Evolutionary conservation across 1,284 basidiomycete species (phyloP), one percentile per base, ranked within the genome.

Genomic region (Hymenochaete sp.): DNA sequence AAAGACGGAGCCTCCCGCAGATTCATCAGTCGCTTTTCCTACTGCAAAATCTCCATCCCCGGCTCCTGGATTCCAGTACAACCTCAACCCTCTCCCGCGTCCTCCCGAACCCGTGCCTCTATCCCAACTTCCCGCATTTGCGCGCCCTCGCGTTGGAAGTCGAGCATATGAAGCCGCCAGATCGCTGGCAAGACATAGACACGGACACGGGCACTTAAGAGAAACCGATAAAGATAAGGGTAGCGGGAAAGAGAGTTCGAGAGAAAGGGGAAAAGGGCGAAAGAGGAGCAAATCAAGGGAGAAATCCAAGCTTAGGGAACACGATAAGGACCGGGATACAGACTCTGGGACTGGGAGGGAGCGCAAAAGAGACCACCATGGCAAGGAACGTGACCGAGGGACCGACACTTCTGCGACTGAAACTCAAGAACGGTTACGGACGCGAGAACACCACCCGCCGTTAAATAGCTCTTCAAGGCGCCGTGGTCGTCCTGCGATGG

Each of bases 351-450:
- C 14, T 35, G 28, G 29, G 22, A 31, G 19, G 24, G 44, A 46
- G 28, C 21, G 44, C 16, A 28, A 38, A 9, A 21, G 38, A 11
- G 44, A 45, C 6, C 14, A 33, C 5, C 24, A 29, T 9, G 42
- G 43, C 29, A 38, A 35, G 35, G 39, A 38, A 14, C 27, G 38
- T 19, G 45, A 46, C 25, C 11, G 28, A 11, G 47, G 47, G 4
- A 41, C 47, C n/a, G 47, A 39, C n/a, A 49, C 47, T 3, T 49
- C 47, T 13, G 42, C 47, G 18, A 44, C 47, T 7, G 47, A 49
- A 16, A 44, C 37, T 26, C 47, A 49, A 19, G 47, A 40, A 14
- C 39, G 43, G n/a, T 16, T 25, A 14, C 4, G 31, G 2, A 8
- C 29, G 24, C 21, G 33, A n/a, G n/a, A n/a, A n/a, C n/a, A n/a